These are phyloP conservation scores for Corynespora cassiicola DNA, from an alignment of 2,329 filamentous ascomycete genomes.

Conservation along the genomic window DNA sequence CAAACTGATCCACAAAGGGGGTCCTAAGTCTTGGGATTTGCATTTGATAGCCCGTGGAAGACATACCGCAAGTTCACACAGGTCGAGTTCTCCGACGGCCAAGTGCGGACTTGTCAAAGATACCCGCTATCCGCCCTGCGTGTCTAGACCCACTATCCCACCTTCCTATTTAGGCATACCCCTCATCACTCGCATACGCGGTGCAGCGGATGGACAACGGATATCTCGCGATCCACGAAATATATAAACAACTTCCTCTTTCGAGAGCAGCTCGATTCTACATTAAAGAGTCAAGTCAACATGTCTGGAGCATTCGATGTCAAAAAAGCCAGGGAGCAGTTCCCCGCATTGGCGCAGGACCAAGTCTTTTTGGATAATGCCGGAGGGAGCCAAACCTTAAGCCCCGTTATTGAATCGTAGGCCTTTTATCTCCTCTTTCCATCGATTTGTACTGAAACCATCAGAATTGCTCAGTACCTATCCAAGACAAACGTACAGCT, in stretches of 20 bases:
- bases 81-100: too few species aligned
- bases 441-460: constrained; percentile 1
- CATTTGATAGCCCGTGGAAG: too few species aligned
- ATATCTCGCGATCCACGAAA: background rate
- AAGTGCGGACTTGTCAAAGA: too few species aligned
- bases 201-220: constrained; percentile 2
- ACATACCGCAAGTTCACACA: too few species aligned
- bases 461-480: constrained; percentile 69
- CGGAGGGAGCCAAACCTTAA: constrained; percentile 74
- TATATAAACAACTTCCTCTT: background rate
- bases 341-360: constrained; percentile 71
- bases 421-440: constrained; percentile 17
- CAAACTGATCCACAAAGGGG: too few species aligned
- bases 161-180: constrained; percentile 12
- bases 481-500: constrained; percentile 75
- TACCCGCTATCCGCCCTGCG: background rate
- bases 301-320: constrained; percentile 60
- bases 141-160: background rate
- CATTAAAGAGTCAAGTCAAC: constrained; percentile 1
- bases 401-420: constrained; percentile 70
- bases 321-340: constrained; percentile 62
- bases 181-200: constrained; percentile 11
- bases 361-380: constrained; percentile 82
- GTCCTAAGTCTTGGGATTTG: too few species aligned
- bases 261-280: background rate